Evolutionary conservation across 768 basidiomycete genomes (phyloP), one percentile per base, ranked within the genome.

Genomic region (Phaffia tasmanica): DNA sequence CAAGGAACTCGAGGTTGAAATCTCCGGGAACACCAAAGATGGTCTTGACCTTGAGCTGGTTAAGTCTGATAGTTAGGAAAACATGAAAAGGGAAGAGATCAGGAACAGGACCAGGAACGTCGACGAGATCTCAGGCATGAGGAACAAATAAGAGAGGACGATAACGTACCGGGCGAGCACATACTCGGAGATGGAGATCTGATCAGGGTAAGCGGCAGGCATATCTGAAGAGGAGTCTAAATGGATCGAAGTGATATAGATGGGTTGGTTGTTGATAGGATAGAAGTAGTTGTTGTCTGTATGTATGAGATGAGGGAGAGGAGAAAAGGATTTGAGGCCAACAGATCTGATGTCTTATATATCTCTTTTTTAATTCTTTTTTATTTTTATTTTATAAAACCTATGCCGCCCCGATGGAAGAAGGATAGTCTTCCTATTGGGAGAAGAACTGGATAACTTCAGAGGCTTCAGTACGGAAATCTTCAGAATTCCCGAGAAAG

Each of bases 1-100:
- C 90, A 83, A 90, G 72, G 27, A 70, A 30, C 35, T 56, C 55
- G 58, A 89, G 81, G 74, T 89, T 89, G 70, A 88, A 89, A 75
- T 90, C 88, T n/a, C 89, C 89, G 0, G 89, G 89, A 0, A 90
- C 81, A 35, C 67, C 67, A 25, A 69, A 69, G 67, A 69, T 58
- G n/a, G 67, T 58, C 49, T 61, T 59, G 56, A 64, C 63, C 35
- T 47, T 46, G 50, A 69, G 58, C 57, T 69, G 67, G 32, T 54
- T 47, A 23, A 69, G 35, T 32, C 66, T 62, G 47, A 8, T 23
- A 8, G 16, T 21, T 46, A 54, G 53, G 29, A 46, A 50, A 32
- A 30, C n/a, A 21, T 21, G 21, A 35, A 25, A 54, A 23, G 32
- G 49, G 29, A 11, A 1, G 23, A 27, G 23, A 57, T 7, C 57